Evolutionary conservation across 2,329 filamentous ascomycete species (phyloP).

Genomic region (Aspergillus fijiensis): DNA sequence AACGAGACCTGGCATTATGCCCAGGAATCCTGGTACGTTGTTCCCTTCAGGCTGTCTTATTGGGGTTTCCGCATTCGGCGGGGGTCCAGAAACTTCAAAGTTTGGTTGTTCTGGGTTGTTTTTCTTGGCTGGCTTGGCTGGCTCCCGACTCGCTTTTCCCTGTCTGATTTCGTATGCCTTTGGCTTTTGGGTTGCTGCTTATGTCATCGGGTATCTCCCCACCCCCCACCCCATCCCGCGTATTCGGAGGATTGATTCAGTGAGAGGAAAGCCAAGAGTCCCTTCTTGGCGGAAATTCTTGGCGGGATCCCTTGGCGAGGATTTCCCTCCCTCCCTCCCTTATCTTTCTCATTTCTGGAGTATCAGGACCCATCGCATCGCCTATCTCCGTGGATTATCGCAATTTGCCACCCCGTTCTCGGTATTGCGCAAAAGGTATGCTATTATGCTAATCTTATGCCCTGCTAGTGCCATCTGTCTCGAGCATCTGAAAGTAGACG

Average conservation of each 20-base stretch:
- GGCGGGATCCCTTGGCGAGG: neutral
- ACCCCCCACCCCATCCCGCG: neutral
- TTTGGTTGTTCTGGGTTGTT: neutral
- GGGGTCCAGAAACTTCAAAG: too few species aligned
- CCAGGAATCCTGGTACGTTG: slow-evolving; percentile 31
- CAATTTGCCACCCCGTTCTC: neutral
- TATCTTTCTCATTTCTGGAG: too few species aligned
- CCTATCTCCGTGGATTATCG: neutral
- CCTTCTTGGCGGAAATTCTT: neutral
- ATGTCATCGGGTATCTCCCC: neutral
- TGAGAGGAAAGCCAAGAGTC: neutral
- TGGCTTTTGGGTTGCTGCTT: neutral
- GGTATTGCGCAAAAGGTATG: neutral
- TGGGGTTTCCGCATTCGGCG: neutral
- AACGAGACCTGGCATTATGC: slow-evolving; percentile 18
- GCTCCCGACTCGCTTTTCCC: too few species aligned
- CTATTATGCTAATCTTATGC: neutral
- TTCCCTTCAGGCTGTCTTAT: slow-evolving; percentile 5
- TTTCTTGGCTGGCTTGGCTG: neutral
- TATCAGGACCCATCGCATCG: too few species aligned
- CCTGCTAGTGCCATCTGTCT: neutral
- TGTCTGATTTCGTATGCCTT: too few species aligned
- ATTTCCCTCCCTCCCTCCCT: neutral
- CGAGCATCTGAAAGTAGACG: neutral
- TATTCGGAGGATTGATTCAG: neutral